A percentile compares a stretch with the other conserved stretches of the same genome.
Conservation (phyloP, 805 yeast genomes). For the Candida sakaeoensis region DNA sequence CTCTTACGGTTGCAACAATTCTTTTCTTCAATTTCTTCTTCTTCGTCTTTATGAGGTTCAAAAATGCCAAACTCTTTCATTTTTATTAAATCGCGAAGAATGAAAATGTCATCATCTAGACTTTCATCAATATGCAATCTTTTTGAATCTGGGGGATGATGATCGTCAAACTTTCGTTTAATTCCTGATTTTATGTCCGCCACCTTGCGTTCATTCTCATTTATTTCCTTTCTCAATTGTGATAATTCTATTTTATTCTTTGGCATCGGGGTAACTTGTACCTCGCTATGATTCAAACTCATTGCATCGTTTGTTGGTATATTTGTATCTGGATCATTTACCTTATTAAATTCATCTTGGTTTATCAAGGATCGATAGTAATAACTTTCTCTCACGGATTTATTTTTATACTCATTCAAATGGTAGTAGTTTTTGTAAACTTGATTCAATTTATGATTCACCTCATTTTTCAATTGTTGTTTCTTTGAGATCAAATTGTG, state of each 20-base stretch:
- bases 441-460: slow-evolving; percentile 23
- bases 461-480: slow-evolving; percentile 22
- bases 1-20: too few relatives aligned
- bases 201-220: slow-evolving; percentile 2
- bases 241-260: slow-evolving; percentile 32
- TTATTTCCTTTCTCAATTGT: slow-evolving; percentile 19
- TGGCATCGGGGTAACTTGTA: too few relatives aligned
- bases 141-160: slow-evolving; percentile 12
- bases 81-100: slow-evolving; percentile 14
- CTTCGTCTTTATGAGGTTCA: slow-evolving; percentile 10
- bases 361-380: slow-evolving; percentile 27
- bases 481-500: slow-evolving; percentile 21
- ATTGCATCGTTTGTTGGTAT: neutral
- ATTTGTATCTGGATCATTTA: slow-evolving; percentile 1
- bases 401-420: slow-evolving; percentile 15
- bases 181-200: neutral
- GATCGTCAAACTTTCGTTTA: slow-evolving; percentile 3
- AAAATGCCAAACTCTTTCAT: slow-evolving; percentile 9
- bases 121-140: slow-evolving; percentile 15
- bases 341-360: slow-evolving; percentile 14
- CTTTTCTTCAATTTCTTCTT: slow-evolving; percentile 8
- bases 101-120: slow-evolving; percentile 21
- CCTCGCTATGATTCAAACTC: too few relatives aligned
- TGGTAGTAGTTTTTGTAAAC: slow-evolving; percentile 29
- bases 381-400: slow-evolving; percentile 11